Evolutionary conservation across 768 basidiomycete genomes (phyloP), one percentile per base, ranked within the genome.

Genomic region (Boletellus sp.): DNA sequence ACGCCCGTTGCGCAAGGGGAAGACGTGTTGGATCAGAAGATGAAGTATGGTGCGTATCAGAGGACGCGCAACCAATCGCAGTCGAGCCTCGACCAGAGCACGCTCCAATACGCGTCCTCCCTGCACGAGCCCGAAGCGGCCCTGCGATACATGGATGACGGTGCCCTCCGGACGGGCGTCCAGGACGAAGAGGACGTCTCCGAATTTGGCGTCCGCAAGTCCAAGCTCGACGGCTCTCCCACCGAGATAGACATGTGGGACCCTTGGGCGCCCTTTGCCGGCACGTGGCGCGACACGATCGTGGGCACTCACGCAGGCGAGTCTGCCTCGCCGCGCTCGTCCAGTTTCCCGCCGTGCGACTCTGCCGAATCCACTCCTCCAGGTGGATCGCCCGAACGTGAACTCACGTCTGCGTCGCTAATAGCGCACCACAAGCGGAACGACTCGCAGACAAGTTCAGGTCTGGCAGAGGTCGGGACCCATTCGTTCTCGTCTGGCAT

Each of bases 141-240:
- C 28, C 64, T 63, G 35, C 62, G 68, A 36, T 70, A 71, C 50
- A 68, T 68, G 17, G 64, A 62, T 45, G 67, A 65, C 59, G 72
- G 63, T 35, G 51, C 50, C 11, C 28, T 28, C 31, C 56, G 54
- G 46, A 72, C 68, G 28, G 53, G 54, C 33, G 65, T 64, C 24
- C 63, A 56, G 6, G 62, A 54, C 2, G 45, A 40, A 3, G 45
- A 42, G 3, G 41, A 40, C 13, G 49, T 36, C 1, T 28, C 42
- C 22, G 60, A 58, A 24, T 60, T 60, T 11, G 53, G 47, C 3
- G 23, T 47, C 36, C 50, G 50, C 36, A 50, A 39, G 16, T 40
- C 35, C 17, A 54, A 57, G 48, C 24, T 37, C 17, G 44, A 13
- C 16, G 16, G 23, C 3, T 34, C 37, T 38, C 40, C 38, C 20